phyloP scores from a whole-genome alignment of 179 eudicot genomes.

The Camellia oleifera region DNA sequence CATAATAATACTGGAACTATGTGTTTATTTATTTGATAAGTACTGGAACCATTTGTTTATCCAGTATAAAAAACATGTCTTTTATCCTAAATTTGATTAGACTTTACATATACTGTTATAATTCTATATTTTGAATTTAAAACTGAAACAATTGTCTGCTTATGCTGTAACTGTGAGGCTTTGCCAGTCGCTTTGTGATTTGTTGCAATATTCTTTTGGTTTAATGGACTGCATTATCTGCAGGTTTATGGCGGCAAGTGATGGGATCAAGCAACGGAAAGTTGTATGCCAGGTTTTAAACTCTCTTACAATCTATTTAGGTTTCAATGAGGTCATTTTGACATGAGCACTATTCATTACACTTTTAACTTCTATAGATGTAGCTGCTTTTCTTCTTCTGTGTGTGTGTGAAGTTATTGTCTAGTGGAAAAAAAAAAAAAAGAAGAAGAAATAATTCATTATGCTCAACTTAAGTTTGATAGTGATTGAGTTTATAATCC shows the following conservation, averaged over 20 bases:
- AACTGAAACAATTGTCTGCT: neutral
- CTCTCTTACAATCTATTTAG: slow-evolving; percentile 9
- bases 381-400: neutral
- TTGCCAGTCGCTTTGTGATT: neutral
- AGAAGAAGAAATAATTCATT: neutral
- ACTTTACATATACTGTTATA: neutral
- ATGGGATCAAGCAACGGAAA: slow-evolving; percentile 77
- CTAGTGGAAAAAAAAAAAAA: neutral
- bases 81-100: neutral
- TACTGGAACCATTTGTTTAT: neutral
- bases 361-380: neutral
- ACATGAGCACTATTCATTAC: neutral
- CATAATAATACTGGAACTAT: neutral
- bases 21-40: too few relatives aligned
- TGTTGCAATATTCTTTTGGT: slow-evolving; percentile 4
- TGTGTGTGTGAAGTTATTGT: too few relatives aligned
- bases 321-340: neutral
- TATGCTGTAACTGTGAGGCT: neutral
- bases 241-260: slow-evolving; percentile 95
- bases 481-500: neutral
- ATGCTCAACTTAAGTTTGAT: too few relatives aligned
- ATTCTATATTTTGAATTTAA: neutral
- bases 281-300: slow-evolving; percentile 63
- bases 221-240: slow-evolving; percentile 11
- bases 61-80: neutral